Evolutionary conservation across 495 filamentous ascomycete species (phyloP).

Genomic region (Rhizodiscina lignyota): DNA sequence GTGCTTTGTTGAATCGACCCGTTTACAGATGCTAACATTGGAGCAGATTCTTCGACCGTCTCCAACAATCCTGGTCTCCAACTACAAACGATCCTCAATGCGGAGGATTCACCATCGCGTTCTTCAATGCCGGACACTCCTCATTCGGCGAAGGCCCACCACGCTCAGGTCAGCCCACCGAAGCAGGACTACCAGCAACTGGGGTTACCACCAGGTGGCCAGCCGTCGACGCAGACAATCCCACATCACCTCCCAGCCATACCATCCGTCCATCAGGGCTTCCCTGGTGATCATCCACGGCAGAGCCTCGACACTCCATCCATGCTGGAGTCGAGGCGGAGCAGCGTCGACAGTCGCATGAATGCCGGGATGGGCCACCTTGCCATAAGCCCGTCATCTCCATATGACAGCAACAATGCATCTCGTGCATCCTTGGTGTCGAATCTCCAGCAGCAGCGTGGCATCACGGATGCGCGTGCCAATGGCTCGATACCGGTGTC

Average conservation of each 20-base stretch:
- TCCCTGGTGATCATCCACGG: too few species aligned
- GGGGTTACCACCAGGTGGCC: too few species aligned
- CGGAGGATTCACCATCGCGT: conserved; percentile 21
- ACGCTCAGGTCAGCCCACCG: too few species aligned
- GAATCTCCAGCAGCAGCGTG: conserved; percentile 20
- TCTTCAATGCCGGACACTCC: conserved; percentile 21
- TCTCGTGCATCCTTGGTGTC: conserved; percentile 24
- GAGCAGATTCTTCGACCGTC: conserved; percentile 22
- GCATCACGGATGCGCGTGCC: conserved; percentile 17
- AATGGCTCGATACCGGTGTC: conserved; percentile 20
- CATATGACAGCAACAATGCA: conserved; percentile 25
- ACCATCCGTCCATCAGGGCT: too few species aligned
- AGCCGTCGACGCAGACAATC: too few species aligned
- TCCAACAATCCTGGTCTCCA: conserved; percentile 20
- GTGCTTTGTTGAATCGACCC: too few species aligned
- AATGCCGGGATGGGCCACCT: conserved; percentile 20
- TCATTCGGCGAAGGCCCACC: conserved; percentile 13
- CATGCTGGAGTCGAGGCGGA: conserved; percentile 22
- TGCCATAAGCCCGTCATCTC: conserved; percentile 19
- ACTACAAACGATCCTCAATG: conserved; percentile 23
- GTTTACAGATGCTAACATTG: too few species aligned
- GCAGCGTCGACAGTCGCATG: conserved; percentile 27
- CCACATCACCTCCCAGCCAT: too few species aligned
- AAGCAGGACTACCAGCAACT: too few species aligned
- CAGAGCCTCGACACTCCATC: conserved; percentile 15